Conservation (phyloP, 805 yeast species). For the Kurtzmaniella cleridarum region DNA sequence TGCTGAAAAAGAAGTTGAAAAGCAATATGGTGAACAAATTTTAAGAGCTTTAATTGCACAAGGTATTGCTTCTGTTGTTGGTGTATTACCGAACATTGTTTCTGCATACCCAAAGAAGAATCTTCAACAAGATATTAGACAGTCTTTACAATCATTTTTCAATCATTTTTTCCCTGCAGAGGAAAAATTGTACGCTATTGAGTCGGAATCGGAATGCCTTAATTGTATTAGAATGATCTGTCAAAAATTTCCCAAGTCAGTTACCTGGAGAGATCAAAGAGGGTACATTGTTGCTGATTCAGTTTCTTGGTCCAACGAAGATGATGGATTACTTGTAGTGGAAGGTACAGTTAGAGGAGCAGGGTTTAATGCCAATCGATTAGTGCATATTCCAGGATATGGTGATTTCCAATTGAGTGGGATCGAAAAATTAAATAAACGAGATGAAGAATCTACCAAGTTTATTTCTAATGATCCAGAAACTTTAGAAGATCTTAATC, state of each 20-base stretch:
- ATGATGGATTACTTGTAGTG: slow-evolving; percentile 45
- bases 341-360: slow-evolving; percentile 85
- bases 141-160: slow-evolving; percentile 38
- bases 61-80: slow-evolving; percentile 80
- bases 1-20: slow-evolving; percentile 77
- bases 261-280: slow-evolving; percentile 91
- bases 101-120: slow-evolving; percentile 66
- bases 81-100: slow-evolving; percentile 72
- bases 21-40: slow-evolving; percentile 78
- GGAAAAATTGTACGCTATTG: slow-evolving; percentile 64
- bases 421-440: slow-evolving; percentile 46
- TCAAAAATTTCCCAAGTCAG: slow-evolving; percentile 79
- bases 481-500: slow-evolving; percentile 53
- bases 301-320: slow-evolving; percentile 36
- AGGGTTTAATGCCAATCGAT: slow-evolving; percentile 72
- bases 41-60: slow-evolving; percentile 85
- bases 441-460: slow-evolving; percentile 17
- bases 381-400: slow-evolving; percentile 80
- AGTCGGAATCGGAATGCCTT: slow-evolving; percentile 59
- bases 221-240: slow-evolving; percentile 72
- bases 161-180: slow-evolving; percentile 53
- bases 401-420: slow-evolving; percentile 82
- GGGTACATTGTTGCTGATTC: slow-evolving; percentile 79
- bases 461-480: slow-evolving; percentile 42
- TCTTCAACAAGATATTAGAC: slow-evolving; percentile 59